Conservation (phyloP, 352 stramenopile species). For the Elongisporangium undulatum region DNA sequence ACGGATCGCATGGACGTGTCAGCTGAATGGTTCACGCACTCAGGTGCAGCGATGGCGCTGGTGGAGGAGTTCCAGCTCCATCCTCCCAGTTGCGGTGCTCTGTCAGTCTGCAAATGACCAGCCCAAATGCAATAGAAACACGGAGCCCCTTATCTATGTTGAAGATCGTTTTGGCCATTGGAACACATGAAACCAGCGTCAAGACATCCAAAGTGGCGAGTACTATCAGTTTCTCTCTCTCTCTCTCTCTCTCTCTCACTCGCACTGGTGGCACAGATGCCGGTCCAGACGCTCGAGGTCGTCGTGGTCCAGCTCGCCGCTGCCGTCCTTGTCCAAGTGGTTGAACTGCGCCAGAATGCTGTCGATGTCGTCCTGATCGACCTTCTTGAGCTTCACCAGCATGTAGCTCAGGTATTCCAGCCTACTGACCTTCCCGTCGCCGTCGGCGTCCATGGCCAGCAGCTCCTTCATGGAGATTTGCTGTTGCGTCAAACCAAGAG, state of each 20-base stretch:
- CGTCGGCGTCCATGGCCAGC: conserved; percentile 59
- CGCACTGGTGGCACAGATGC: conserved; percentile 35
- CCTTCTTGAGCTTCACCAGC: conserved; percentile 73
- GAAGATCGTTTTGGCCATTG: background rate
- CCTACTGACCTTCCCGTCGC: conserved; percentile 61
- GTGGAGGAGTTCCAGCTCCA: no score
- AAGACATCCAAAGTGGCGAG: background rate
- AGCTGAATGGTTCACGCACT: no score
- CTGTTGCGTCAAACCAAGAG: no score
- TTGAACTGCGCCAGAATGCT: conserved; percentile 60
- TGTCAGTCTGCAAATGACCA: no score
- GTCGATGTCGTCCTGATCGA: conserved; percentile 57
- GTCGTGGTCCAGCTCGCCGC: conserved; percentile 60
- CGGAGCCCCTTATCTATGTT: background rate
- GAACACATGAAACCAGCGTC: background rate
- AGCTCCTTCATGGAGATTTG: conserved; percentile 75
- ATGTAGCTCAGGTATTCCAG: conserved; percentile 71
- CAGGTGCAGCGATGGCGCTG: no score
- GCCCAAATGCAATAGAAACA: no score
- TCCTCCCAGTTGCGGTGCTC: no score
- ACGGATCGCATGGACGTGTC: no score
- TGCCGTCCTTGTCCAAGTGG: conserved; percentile 63
- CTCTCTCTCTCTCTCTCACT: background rate
- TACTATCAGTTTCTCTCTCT: background rate
- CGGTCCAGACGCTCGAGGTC: conserved; percentile 57